A percentile compares a stretch with the other conserved stretches of the same genome.
Conservation (phyloP, 176 grass and related monocot species). For the Carex myosuroides region DNA sequence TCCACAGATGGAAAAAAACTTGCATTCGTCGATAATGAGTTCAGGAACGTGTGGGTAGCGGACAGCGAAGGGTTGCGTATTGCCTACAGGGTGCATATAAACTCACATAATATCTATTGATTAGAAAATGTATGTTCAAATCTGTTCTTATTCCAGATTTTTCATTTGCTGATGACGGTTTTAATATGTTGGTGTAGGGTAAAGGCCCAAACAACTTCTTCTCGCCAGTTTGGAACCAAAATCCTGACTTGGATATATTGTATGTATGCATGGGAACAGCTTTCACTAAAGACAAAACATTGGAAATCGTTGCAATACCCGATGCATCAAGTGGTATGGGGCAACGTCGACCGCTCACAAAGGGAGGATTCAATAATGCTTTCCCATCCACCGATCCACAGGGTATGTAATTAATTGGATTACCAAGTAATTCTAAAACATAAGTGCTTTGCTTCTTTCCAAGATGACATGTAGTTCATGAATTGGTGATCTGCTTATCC, state of each 20-base stretch:
- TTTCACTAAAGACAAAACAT: conserved; percentile 12
- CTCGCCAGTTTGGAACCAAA: conserved; percentile 36
- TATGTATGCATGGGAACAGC: conserved; percentile 29
- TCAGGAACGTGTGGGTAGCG: conserved; percentile 36
- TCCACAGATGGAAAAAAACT: conserved; percentile 38
- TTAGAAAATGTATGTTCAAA: neutral
- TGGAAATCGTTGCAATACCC: conserved; percentile 28
- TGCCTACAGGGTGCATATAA: neutral
- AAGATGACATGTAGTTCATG: neutral
- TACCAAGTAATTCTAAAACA: neutral
- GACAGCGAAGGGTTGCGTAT: conserved; percentile 17
- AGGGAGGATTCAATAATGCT: conserved; percentile 22
- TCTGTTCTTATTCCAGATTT: neutral
- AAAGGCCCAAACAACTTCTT: conserved; percentile 6
- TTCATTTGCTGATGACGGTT: neutral
- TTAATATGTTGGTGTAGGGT: neutral
- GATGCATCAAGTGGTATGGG: neutral
- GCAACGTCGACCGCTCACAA: conserved; percentile 11
- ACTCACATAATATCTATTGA: neutral
- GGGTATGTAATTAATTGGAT: neutral
- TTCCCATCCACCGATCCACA: conserved; percentile 25
- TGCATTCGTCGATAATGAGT: conserved; percentile 39
- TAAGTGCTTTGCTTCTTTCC: neutral
- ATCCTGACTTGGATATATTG: conserved; percentile 9
- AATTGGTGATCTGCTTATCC: neutral